Percentiles rank a stretch among this genome's conserved stretches.
Conservation (phyloP, 2,329 filamentous ascomycete genomes). For the Neopestalotiopsis sp. region DNA sequence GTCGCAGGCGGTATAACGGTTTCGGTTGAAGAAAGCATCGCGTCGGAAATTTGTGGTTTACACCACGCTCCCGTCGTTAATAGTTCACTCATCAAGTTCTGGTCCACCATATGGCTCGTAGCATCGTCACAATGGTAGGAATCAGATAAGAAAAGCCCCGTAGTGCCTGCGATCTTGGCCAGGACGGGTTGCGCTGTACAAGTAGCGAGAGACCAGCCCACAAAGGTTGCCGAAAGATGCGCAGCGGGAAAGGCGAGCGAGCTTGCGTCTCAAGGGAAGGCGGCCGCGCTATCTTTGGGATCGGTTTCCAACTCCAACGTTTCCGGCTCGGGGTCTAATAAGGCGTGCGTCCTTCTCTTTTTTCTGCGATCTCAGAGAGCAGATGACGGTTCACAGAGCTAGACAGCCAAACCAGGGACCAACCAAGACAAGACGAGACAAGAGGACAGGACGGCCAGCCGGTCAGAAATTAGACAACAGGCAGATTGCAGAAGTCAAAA, state of each 20-base stretch:
- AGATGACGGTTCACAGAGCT: not conserved
- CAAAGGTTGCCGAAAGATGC: not conserved
- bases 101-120: conserved; percentile 12
- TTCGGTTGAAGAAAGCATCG: conserved; percentile 37
- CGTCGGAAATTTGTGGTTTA: conserved; percentile 42
- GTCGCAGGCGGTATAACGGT: conserved; percentile 33
- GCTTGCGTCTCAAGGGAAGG: conserved; percentile 14
- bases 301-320: not conserved
- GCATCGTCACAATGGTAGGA: conserved; percentile 3
- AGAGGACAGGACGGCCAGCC: not conserved
- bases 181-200: not conserved
- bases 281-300: not conserved
- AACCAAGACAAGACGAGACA: conserved; percentile 14
- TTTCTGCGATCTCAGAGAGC: not conserved
- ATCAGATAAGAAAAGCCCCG: not conserved
- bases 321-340: not conserved
- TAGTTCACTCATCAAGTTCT: conserved; percentile 22
- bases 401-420: conserved; percentile 10
- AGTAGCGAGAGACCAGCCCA: not conserved
- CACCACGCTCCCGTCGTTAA: conserved; percentile 22
- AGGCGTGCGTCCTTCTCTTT: no score
- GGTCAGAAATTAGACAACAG: not conserved
- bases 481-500: not conserved
- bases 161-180: conserved; percentile 7
- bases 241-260: not conserved